These are phyloP conservation scores for Houttuynia cordata DNA, from an alignment of 164 flowering plant genomes.

Conservation along the genomic window DNA sequence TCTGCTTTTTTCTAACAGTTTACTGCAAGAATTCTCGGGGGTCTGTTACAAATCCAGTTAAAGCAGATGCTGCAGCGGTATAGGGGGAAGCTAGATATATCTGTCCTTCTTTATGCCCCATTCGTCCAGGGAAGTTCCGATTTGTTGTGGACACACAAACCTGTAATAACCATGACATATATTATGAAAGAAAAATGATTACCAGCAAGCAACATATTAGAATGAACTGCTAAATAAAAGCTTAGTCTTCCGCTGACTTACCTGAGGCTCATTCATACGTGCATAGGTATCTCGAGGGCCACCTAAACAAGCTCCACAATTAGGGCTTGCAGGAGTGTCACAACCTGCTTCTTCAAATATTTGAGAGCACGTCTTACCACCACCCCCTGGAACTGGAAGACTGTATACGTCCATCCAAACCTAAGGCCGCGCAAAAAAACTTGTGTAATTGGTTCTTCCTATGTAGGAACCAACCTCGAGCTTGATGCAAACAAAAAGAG, in stretches of 20 bases:
- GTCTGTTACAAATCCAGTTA: constrained; percentile 93
- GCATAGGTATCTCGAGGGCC: constrained; percentile 98
- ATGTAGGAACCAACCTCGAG: neutral
- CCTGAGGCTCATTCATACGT: constrained; percentile 93
- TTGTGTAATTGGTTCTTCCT: neutral
- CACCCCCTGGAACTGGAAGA: constrained; percentile 84
- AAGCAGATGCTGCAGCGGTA: constrained; percentile 96
- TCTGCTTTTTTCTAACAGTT: neutral
- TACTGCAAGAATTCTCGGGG: constrained; percentile 88
- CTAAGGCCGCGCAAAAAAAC: constrained; percentile 21
- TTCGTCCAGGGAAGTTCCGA: constrained; percentile 94
- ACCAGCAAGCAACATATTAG: neutral
- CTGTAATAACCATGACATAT: constrained; percentile 16
- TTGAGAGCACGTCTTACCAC: constrained; percentile 97
- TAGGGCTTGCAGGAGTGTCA: constrained; percentile 94
- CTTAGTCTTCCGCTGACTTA: constrained; percentile 20
- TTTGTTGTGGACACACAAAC: constrained; percentile 96
- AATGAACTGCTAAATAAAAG: neutral
- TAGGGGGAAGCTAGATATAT: constrained; percentile 92
- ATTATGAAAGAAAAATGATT: neutral
- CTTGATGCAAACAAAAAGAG: neutral
- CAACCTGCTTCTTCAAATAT: constrained; percentile 99
- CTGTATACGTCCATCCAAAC: constrained; percentile 94
- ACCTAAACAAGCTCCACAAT: constrained; percentile 95
- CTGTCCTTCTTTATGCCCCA: constrained; percentile 98